Conservation (phyloP, 768 basidiomycete species). For the Coprinopsis cinerea region DNA sequence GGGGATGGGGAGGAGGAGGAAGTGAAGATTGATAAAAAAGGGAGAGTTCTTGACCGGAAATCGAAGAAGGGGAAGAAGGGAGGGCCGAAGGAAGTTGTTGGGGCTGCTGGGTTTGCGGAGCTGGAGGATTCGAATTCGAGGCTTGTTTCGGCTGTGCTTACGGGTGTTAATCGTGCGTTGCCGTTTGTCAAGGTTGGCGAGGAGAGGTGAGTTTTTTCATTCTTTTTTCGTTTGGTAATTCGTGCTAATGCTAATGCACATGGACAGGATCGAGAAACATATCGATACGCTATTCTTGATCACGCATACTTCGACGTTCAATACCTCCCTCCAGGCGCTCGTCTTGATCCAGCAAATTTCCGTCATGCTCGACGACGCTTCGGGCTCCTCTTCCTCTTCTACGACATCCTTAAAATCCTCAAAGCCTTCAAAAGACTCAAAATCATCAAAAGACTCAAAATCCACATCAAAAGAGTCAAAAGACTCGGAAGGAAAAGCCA, state of each 20-base stretch:
- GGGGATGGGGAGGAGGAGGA: slow-evolving; percentile 39
- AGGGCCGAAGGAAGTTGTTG: slow-evolving; percentile 40
- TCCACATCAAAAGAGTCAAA: no score
- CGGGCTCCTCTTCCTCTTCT: slow-evolving; percentile 31
- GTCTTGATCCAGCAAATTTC: slow-evolving; percentile 83
- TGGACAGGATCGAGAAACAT: slow-evolving; percentile 67
- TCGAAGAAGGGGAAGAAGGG: slow-evolving; percentile 32
- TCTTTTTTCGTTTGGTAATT: not conserved
- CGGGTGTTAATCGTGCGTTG: slow-evolving; percentile 91
- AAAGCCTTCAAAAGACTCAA: no score
- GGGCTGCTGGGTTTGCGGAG: slow-evolving; percentile 64
- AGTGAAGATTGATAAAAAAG: slow-evolving; percentile 22
- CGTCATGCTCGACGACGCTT: slow-evolving; percentile 39
- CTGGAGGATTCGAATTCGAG: slow-evolving; percentile 77
- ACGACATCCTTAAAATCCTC: slow-evolving; percentile 26
- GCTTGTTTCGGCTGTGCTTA: slow-evolving; percentile 84
- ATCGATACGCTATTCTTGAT: slow-evolving; percentile 93
- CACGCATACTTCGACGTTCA: slow-evolving; percentile 94
- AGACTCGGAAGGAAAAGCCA: no score
- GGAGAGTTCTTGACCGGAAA: slow-evolving; percentile 8
- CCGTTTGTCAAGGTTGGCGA: slow-evolving; percentile 85
- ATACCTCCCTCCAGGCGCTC: slow-evolving; percentile 90
- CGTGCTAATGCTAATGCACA: not conserved
- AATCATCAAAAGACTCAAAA: no score
- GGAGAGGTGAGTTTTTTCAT: slow-evolving; percentile 12